Evolutionary conservation across 202 grass and related monocot species (phyloP).

Genomic region (Dendrocalamus latiflorus): DNA sequence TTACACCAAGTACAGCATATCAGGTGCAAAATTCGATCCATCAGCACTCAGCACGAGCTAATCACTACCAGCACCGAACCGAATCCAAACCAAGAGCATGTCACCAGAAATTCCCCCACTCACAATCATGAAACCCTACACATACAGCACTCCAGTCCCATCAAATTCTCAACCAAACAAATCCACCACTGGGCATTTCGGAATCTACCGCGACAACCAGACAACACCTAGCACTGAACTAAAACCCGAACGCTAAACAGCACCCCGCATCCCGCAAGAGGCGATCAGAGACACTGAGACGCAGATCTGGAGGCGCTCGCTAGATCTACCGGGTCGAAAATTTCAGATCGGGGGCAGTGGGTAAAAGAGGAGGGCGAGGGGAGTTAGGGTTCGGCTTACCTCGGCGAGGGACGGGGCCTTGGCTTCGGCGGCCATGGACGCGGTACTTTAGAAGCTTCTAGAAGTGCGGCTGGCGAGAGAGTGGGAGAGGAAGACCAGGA

Average conservation of each 20-base stretch:
- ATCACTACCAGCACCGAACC: not conserved
- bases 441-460: conserved; percentile 26
- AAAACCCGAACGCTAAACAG: not conserved
- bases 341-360: not conserved
- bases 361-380: not conserved
- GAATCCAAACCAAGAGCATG: not conserved
- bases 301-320: conserved; percentile 21
- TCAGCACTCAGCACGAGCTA: not conserved
- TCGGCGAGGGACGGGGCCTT: conserved; percentile 36
- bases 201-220: not conserved
- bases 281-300: not conserved
- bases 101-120: not conserved
- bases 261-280: not conserved
- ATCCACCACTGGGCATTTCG: not conserved
- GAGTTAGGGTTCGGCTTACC: not conserved
- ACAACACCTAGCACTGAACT: not conserved
- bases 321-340: conserved; percentile 10
- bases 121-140: not conserved
- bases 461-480: not conserved
- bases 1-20: not conserved
- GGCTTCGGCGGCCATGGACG: conserved; percentile 42
- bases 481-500: not conserved
- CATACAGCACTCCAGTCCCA: not conserved
- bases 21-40: not conserved
- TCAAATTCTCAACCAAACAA: not conserved